Conservation (phyloP, 2,329 filamentous ascomycete genomes). For the Clonostachys chloroleuca region DNA sequence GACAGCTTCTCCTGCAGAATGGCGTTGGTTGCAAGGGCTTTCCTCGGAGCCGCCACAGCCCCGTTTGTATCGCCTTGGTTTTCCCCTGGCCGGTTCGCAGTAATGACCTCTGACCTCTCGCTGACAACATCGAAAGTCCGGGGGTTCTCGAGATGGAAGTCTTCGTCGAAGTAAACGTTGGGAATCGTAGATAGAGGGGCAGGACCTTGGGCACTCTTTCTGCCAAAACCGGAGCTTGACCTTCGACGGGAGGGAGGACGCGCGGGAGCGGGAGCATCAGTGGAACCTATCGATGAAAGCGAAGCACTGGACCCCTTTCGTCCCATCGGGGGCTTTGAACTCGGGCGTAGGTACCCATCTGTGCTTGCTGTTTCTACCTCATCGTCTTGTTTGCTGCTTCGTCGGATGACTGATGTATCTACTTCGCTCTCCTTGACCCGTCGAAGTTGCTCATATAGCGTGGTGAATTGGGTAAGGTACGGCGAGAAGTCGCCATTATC, state of each 20-base stretch:
- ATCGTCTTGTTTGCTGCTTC: conserved; percentile 36
- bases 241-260: conserved; percentile 37
- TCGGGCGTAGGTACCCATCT: conserved; percentile 43
- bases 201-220: conserved; percentile 63
- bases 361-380: conserved; percentile 21
- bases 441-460: conserved; percentile 84
- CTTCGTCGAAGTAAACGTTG: conserved; percentile 87
- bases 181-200: conserved; percentile 92
- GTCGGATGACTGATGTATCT: conserved; percentile 43
- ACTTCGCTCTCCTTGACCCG: conserved; percentile 76
- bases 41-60: conserved; percentile 57
- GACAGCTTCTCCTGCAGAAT: conserved; percentile 97
- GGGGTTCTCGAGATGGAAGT: conserved; percentile 93
- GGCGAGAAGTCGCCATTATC: conserved; percentile 75
- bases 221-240: conserved; percentile 42
- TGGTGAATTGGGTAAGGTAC: conserved; percentile 81
- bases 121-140: conserved; percentile 95
- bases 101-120: conserved; percentile 94
- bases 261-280: conserved; percentile 36
- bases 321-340: conserved; percentile 11
- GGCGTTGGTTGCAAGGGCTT: conserved; percentile 90
- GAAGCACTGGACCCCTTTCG: conserved; percentile 35
- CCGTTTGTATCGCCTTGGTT: conserved; percentile 55
- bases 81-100: conserved; percentile 47
- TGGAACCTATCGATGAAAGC: conserved; percentile 42